These are phyloP conservation scores for Geranium incanum DNA, from an alignment of 441 rosid species.

Conservation along the genomic window DNA sequence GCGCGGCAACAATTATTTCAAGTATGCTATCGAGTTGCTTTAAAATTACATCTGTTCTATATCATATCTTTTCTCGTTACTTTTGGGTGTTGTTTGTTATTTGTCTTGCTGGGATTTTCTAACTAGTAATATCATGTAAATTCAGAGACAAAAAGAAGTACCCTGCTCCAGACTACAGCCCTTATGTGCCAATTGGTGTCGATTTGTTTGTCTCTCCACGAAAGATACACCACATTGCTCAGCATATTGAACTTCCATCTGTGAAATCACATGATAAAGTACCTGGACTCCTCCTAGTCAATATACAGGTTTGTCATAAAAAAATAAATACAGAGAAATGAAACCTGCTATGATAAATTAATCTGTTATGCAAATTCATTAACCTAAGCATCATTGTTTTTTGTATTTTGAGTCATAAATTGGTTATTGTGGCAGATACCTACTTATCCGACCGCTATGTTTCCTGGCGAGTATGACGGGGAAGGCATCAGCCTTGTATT, in stretches of 20 bases:
- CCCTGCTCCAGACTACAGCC: slow-evolving; percentile 54
- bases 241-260: slow-evolving; percentile 64
- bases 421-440: slow-evolving; percentile 44
- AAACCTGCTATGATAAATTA: background rate
- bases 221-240: slow-evolving; percentile 74
- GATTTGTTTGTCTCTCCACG: slow-evolving; percentile 53
- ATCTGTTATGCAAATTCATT: background rate
- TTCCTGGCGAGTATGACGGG: slow-evolving; percentile 55
- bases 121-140: background rate
- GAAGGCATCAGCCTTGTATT: slow-evolving; percentile 84
- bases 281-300: slow-evolving; percentile 55
- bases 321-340: background rate
- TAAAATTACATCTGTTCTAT: background rate
- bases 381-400: background rate
- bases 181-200: slow-evolving; percentile 59
- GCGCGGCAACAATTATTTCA: slow-evolving; percentile 62
- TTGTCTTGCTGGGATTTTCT: background rate
- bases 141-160: slow-evolving; percentile 64
- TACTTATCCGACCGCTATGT: slow-evolving; percentile 63
- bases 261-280: slow-evolving; percentile 35
- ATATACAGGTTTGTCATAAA: slow-evolving; percentile 42
- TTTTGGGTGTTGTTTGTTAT: background rate
- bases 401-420: background rate
- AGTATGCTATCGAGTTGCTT: slow-evolving; percentile 26
- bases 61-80: background rate